phyloP scores from a whole-genome alignment of 352 stramenopile genomes.

The Albugo laibachii region DNA sequence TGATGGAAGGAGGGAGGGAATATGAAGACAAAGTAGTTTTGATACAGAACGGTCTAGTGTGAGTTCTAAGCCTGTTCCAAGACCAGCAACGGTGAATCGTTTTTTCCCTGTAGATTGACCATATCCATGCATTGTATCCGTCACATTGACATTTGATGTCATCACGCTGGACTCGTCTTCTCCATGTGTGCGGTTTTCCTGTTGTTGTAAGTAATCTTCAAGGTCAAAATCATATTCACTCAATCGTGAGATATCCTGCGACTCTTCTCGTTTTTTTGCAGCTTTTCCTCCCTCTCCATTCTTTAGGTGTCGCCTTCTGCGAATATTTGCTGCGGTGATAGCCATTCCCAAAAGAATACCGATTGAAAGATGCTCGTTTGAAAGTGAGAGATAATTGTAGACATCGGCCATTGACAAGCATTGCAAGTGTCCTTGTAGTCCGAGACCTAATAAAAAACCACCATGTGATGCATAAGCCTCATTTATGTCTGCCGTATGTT shows the following conservation, averaged over 20 bases:
- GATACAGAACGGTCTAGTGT: slow-evolving; percentile 78
- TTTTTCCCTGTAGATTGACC: slow-evolving; percentile 5
- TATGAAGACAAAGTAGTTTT: slow-evolving; percentile 97
- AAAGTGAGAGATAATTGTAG: slow-evolving; percentile 96
- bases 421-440: slow-evolving; percentile 85
- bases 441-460: slow-evolving; percentile 90
- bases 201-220: too few species aligned
- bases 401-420: slow-evolving; percentile 93
- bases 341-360: slow-evolving; percentile 94
- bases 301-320: slow-evolving; percentile 17
- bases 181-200: background rate
- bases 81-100: background rate
- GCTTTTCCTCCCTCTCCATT: background rate
- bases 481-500: slow-evolving; percentile 27
- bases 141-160: background rate
- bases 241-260: too few species aligned
- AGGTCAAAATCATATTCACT: too few species aligned
- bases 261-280: background rate
- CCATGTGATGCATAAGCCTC: slow-evolving; percentile 81
- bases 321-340: slow-evolving; percentile 79
- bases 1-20: slow-evolving; percentile 87
- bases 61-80: slow-evolving; percentile 25
- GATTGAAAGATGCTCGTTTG: slow-evolving; percentile 91
- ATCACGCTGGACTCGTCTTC: background rate
- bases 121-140: background rate